Evolutionary conservation across 192 early-diverging fungal genomes (phyloP), one percentile per base, ranked within the genome.

Genomic region (Diversispora epigaea): DNA sequence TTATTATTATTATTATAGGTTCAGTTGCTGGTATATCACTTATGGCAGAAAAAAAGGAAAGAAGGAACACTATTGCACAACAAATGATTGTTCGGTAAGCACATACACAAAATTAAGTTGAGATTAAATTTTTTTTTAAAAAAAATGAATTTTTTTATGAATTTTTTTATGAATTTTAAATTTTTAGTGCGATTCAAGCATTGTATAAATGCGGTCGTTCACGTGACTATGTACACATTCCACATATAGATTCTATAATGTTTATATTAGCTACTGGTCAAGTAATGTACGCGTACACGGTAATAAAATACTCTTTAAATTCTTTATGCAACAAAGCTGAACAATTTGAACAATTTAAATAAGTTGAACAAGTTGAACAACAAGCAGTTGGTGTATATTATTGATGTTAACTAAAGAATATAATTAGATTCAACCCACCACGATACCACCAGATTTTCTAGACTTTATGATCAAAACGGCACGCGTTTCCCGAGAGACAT

Each of bases 401-500:
- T 58, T 19, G 32, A 6, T 17, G 19, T 25, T 43, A 6, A 40
- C 15, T 21, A 19, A 7, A 52, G 56, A 40, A n/a, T 32, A 65
- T 40, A 32, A 25, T 56, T 74, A 88, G 87, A 86, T 88, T 81
- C 82, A 83, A 80, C 87, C 87, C 8, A 73, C 79, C 4, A 82
- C 87, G 0, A 79, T 88, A 43, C 87, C 87, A 14, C 80, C 83
- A 71, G 87, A 88, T 21, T 88, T 86, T 58, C 80, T 84, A 54
- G 76, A 76, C 11, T 88, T 86, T 76, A 91, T 91, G 89, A 25
- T 91, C 39, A 84, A 88, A 55, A 86, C 86, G 19, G 91, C 89
- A 8, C 82, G 88, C 10, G 85, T 90, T 22, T 86, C 90, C 10
- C 58, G 77, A 47, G 81, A 84, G 43, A 73, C 83, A 0, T 78